phyloP scores from a whole-genome alignment of 163 green algal species.

The Scenedesmus sp. region DNA sequence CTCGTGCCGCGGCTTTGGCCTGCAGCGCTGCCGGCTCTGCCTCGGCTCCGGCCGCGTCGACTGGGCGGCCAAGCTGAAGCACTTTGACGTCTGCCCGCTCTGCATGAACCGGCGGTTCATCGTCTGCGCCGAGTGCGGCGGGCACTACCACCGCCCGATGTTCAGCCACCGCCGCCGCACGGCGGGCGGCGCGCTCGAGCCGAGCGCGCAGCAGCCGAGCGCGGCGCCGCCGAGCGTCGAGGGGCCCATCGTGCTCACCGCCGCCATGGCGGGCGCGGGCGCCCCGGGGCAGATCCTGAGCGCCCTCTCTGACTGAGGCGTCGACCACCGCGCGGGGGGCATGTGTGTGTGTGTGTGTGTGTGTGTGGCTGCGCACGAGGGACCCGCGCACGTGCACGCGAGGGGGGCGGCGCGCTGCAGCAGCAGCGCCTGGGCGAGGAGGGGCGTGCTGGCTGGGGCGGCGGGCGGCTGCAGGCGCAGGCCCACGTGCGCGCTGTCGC shows the following conservation, averaged over 20 bases:
- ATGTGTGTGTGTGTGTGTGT: no score
- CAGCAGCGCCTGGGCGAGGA: no score
- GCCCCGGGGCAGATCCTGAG: not conserved
- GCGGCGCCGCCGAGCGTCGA: not conserved
- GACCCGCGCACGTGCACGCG: no score
- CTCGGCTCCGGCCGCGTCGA: constrained; percentile 65
- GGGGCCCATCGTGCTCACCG: constrained; percentile 29
- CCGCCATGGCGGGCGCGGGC: constrained; percentile 4
- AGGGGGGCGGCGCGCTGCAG: no score
- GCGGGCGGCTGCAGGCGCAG: no score
- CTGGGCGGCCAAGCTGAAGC: constrained; percentile 70
- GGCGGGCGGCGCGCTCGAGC: constrained; percentile 26
- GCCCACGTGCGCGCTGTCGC: no score
- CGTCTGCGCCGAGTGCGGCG: constrained; percentile 69
- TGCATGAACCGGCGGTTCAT: constrained; percentile 74
- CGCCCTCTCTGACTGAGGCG: not conserved
- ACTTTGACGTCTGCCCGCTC: constrained; percentile 70
- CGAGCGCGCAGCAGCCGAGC: not conserved
- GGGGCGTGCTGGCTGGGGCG: no score
- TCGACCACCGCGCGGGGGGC: no score
- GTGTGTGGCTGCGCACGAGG: no score
- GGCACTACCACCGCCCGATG: constrained; percentile 63
- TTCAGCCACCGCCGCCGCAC: constrained; percentile 56
- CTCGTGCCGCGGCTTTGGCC: constrained; percentile 70
- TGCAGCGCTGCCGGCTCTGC: constrained; percentile 74